Conservation (phyloP, 139 green algal species). For the Closterium sp. region DNA sequence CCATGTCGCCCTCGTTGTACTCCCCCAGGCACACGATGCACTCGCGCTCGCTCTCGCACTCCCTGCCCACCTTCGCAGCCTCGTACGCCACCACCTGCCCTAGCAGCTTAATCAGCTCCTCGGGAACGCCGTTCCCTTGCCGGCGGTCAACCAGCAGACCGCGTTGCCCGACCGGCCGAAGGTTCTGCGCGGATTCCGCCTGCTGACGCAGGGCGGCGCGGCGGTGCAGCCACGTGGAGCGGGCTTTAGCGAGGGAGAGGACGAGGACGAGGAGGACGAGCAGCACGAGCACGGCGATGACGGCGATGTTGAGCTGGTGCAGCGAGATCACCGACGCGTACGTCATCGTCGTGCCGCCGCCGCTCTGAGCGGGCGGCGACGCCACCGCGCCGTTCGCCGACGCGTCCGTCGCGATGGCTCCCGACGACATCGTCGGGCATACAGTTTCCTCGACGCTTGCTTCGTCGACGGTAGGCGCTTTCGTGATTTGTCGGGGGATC, state of each 20-base stretch:
- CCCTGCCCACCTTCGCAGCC: not conserved
- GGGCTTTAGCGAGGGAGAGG: slow-evolving; percentile 2
- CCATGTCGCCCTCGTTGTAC: slow-evolving; percentile 15
- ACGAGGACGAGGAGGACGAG: slow-evolving; percentile 15
- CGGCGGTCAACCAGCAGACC: not conserved
- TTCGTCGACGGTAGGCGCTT: not conserved
- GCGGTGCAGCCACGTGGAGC: slow-evolving; percentile 8
- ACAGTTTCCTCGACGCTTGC: not conserved
- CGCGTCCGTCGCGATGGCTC: not conserved
- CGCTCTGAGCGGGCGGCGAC: not conserved
- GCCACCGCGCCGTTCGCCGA: not conserved
- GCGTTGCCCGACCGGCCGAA: not conserved
- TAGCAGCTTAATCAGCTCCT: slow-evolving; percentile 7
- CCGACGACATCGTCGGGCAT: not conserved
- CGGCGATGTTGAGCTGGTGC: not conserved
- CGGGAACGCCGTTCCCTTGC: not conserved
- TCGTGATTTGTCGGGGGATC: not conserved
- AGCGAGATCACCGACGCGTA: slow-evolving; percentile 8
- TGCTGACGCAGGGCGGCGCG: not conserved
- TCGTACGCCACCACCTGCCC: slow-evolving; percentile 1
- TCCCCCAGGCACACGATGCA: slow-evolving; percentile 31
- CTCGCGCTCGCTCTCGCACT: slow-evolving; percentile 22
- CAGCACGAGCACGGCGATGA: slow-evolving; percentile 9
- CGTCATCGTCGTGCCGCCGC: not conserved
- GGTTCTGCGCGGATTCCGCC: not conserved